phyloP scores from a whole-genome alignment of 192 early-diverging fungal species.

The Dispira parvispora region DNA sequence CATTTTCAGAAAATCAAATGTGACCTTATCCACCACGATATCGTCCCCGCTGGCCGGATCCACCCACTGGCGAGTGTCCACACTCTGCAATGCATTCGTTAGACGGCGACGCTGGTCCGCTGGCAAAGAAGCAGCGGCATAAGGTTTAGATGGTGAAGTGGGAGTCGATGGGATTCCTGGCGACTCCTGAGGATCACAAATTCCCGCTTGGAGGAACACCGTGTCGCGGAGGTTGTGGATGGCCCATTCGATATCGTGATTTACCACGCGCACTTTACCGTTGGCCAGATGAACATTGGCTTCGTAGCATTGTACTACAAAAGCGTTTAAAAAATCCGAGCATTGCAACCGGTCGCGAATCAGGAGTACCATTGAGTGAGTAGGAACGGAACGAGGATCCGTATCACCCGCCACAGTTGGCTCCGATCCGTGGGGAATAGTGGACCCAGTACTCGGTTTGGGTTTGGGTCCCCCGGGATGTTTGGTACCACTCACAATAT shows the following conservation, averaged over 20 bases:
- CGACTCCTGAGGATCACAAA: background rate
- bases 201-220: constrained; percentile 23
- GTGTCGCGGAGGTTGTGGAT: constrained; percentile 31
- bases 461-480: background rate
- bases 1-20: constrained; percentile 31
- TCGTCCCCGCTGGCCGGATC: constrained; percentile 25
- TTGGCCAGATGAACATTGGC: constrained; percentile 14
- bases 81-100: background rate
- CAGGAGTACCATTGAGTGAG: constrained; percentile 22
- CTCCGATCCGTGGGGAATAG: background rate
- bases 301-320: constrained; percentile 29
- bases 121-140: background rate
- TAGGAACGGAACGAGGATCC: background rate
- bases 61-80: background rate
- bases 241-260: constrained; percentile 36
- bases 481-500: constrained; percentile 2
- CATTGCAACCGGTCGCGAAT: constrained; percentile 29
- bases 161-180: background rate
- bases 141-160: background rate
- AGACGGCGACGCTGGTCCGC: background rate
- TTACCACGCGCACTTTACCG: constrained; percentile 25
- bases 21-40: constrained; percentile 30
- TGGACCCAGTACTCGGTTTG: background rate
- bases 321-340: constrained; percentile 27
- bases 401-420: background rate